Conservation (phyloP, 495 filamentous ascomycete genomes). For the Coniosporium apollinis region DNA sequence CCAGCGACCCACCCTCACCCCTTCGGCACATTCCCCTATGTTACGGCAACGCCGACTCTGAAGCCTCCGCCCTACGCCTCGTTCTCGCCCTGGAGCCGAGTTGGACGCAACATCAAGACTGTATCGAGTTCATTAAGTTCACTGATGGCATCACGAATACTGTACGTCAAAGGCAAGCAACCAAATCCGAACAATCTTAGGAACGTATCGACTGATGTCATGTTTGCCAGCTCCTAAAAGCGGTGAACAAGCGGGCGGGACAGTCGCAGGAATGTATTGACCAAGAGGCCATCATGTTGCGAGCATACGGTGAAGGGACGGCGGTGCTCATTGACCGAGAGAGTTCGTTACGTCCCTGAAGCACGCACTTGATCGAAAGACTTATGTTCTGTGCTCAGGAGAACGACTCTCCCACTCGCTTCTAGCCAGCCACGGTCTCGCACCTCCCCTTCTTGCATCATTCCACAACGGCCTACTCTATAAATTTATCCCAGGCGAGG, state of each 20-base stretch:
- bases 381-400: slow-evolving; percentile 26
- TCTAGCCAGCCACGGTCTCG: slow-evolving; percentile 62
- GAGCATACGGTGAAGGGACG: slow-evolving; percentile 89
- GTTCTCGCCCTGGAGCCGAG: slow-evolving; percentile 66
- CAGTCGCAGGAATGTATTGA: slow-evolving; percentile 63
- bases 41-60: slow-evolving; percentile 12
- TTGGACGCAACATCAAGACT: slow-evolving; percentile 58
- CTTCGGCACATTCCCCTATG: slow-evolving; percentile 6
- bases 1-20: background rate
- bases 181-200: background rate
- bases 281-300: slow-evolving; percentile 71
- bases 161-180: slow-evolving; percentile 29
- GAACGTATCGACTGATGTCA: background rate
- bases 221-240: slow-evolving; percentile 54
- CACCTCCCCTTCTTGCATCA: slow-evolving; percentile 72
- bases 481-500: slow-evolving; percentile 65
- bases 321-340: slow-evolving; percentile 93
- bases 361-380: background rate
- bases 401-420: slow-evolving; percentile 55
- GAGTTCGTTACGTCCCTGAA: slow-evolving; percentile 37
- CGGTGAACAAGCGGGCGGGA: slow-evolving; percentile 64
- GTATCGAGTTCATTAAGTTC: slow-evolving; percentile 79
- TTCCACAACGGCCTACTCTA: slow-evolving; percentile 97
- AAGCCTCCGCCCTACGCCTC: slow-evolving; percentile 26
- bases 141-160: slow-evolving; percentile 98